Conservation (phyloP, 352 stramenopile species). For the Phytopythium aichiense region DNA sequence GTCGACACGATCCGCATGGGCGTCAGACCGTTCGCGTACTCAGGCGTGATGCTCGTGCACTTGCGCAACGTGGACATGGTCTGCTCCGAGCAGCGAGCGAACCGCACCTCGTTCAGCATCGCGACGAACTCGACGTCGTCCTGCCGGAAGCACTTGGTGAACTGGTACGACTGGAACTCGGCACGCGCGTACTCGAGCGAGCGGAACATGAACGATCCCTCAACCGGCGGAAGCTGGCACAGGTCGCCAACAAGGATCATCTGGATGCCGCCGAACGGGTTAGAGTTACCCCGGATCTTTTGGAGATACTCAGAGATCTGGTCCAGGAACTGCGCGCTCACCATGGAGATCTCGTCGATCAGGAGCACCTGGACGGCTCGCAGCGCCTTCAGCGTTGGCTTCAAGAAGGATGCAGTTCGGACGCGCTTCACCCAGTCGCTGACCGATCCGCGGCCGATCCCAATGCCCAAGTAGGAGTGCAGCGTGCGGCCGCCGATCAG, state of each 20-base stretch:
- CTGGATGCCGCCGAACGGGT: constrained; percentile 7
- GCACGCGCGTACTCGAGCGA: constrained; percentile 8
- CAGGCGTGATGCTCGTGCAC: constrained; percentile 6
- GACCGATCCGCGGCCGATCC: constrained; percentile 6
- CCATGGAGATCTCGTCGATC: constrained; percentile 10
- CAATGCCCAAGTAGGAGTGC: constrained; percentile 9
- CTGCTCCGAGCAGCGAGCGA: constrained; percentile 6
- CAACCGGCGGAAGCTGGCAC: constrained; percentile 9
- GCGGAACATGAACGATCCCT: constrained; percentile 9
- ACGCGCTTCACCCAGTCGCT: constrained; percentile 9
- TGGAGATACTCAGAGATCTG: constrained; percentile 7
- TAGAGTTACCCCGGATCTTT: constrained; percentile 2
- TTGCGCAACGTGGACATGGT: constrained; percentile 2
- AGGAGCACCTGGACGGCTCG: constrained; percentile 6
- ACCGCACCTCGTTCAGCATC: constrained; percentile 9
- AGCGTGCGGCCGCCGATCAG: constrained; percentile 6
- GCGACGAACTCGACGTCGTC: constrained; percentile 8
- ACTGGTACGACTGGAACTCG: constrained; percentile 5
- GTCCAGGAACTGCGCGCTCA: constrained; percentile 11
- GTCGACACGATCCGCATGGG: constrained; percentile 13
- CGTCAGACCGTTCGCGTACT: constrained; percentile 10
- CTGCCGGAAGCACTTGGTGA: constrained; percentile 10
- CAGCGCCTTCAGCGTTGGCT: constrained; percentile 8
- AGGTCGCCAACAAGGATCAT: constrained; percentile 10
- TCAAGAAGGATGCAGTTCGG: constrained; percentile 3